Percentiles rank a stretch among this genome's conserved stretches.
Conservation (phyloP, 345 rosid species). For the Balakata baccata region DNA sequence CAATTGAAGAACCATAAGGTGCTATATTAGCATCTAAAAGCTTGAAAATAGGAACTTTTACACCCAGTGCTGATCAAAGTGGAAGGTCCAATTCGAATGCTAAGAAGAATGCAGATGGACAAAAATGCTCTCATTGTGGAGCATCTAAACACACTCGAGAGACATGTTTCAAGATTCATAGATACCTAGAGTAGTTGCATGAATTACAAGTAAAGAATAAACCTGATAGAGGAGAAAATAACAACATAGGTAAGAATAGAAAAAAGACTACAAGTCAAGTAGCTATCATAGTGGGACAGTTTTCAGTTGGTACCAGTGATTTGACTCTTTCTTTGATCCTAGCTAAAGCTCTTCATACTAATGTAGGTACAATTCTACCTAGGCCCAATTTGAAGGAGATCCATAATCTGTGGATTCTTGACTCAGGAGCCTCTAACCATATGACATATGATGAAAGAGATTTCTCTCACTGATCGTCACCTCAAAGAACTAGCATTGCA, state of each 20-base stretch:
- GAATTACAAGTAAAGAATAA: background rate
- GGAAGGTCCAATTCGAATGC: background rate
- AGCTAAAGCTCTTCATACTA: background rate
- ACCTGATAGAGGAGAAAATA: no score
- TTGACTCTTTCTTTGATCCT: background rate
- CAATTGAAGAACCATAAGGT: background rate
- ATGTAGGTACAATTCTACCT: background rate
- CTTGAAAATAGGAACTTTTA: background rate
- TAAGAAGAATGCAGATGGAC: background rate
- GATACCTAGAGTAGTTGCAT: background rate
- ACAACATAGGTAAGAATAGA: background rate
- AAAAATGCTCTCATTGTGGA: background rate
- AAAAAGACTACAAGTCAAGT: background rate
- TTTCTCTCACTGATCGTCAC: fast-evolving
- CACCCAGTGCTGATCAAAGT: background rate
- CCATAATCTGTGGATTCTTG: background rate
- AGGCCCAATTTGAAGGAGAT: no score
- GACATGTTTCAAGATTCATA: background rate
- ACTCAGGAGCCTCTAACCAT: constrained; percentile 3
- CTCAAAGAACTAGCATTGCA: background rate
- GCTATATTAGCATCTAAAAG: background rate
- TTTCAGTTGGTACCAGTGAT: background rate
- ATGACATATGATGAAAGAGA: background rate
- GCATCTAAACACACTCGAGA: background rate
- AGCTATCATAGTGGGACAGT: background rate